Conservation (phyloP, 768 basidiomycete genomes). For the Termitomyces eurrhizus region DNA sequence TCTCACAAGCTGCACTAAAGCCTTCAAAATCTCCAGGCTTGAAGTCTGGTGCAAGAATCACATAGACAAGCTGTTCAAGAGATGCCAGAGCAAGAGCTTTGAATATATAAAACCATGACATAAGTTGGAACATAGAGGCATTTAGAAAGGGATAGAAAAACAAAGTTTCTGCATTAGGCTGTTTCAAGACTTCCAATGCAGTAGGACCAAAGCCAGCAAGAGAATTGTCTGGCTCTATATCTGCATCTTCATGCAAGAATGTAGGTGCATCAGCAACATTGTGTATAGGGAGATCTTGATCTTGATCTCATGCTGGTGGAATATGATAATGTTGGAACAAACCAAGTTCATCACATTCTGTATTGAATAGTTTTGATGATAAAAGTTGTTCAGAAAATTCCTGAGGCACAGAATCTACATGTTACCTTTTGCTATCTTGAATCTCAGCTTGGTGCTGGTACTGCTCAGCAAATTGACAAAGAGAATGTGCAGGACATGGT, state of each 20-base stretch:
- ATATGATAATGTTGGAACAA: background rate
- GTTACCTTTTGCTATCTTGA: background rate
- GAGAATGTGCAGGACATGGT: background rate
- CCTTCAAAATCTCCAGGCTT: no score
- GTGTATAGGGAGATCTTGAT: background rate
- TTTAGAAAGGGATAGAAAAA: background rate
- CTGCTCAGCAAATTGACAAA: background rate
- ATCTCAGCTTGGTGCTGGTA: background rate
- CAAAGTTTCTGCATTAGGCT: background rate
- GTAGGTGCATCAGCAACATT: background rate
- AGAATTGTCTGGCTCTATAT: no score
- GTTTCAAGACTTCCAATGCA: background rate
- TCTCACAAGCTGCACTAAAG: no score
- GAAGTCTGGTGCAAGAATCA: no score
- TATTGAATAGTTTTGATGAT: background rate
- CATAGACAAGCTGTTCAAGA: no score
- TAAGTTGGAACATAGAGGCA: no score
- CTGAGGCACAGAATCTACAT: background rate
- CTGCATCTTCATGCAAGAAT: background rate
- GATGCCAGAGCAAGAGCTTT: no score
- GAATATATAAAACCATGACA: no score
- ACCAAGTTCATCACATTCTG: background rate
- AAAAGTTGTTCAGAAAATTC: background rate
- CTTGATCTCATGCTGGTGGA: background rate
- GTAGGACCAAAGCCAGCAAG: no score